Conservation (phyloP, 2,329 filamentous ascomycete species). For the Macrophomina phaseolina region DNA sequence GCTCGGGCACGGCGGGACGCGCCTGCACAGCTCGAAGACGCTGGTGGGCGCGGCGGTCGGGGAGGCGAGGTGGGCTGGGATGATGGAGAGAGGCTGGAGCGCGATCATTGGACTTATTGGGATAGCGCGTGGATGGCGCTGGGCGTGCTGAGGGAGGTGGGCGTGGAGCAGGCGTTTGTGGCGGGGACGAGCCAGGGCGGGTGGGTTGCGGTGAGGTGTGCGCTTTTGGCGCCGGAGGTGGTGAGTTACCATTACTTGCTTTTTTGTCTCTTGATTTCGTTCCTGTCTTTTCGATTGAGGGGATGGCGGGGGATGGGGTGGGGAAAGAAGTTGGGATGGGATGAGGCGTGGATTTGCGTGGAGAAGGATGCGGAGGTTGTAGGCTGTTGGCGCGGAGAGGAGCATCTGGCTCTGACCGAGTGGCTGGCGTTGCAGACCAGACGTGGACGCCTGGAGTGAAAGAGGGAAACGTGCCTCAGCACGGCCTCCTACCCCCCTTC, state of each 20-base stretch:
- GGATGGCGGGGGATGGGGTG: neutral
- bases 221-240: conserved; percentile 56
- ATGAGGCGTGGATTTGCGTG: neutral
- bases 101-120: conserved; percentile 61
- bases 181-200: conserved; percentile 61
- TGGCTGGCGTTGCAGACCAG: too few species aligned
- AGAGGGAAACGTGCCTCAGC: too few species aligned
- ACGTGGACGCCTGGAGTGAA: too few species aligned
- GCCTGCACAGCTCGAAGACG: conserved; percentile 24
- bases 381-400: too few species aligned
- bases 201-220: conserved; percentile 60
- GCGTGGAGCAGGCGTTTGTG: conserved; percentile 52
- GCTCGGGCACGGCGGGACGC: conserved; percentile 59
- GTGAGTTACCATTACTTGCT: conserved; percentile 36
- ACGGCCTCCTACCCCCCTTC: too few species aligned
- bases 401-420: too few species aligned
- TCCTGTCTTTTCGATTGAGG: neutral
- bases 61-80: conserved; percentile 29
- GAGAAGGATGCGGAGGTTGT: too few species aligned
- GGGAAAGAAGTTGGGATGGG: neutral
- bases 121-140: conserved; percentile 56
- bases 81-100: neutral
- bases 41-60: too few species aligned
- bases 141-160: conserved; percentile 48
- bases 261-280: neutral